Evolutionary conservation across 2,329 filamentous ascomycete species (phyloP).

Genomic region (Fusarium sp.): DNA sequence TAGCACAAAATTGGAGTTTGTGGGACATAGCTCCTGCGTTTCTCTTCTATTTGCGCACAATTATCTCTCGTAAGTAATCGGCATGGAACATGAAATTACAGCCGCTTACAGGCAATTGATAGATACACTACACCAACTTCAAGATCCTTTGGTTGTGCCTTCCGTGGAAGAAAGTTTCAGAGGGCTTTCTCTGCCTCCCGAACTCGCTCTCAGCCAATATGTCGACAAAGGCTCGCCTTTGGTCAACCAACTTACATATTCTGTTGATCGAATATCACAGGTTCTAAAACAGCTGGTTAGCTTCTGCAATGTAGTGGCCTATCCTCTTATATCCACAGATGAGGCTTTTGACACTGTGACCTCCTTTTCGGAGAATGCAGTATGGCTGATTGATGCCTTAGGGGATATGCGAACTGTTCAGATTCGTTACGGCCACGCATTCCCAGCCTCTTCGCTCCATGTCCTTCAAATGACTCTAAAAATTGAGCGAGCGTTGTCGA

Average conservation of each 20-base stretch:
- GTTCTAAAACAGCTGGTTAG: conserved; percentile 62
- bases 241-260: conserved; percentile 55
- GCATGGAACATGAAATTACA: not conserved
- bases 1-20: conserved; percentile 59
- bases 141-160: conserved; percentile 49
- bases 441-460: conserved; percentile 51
- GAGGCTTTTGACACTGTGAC: conserved; percentile 50
- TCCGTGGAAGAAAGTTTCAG: conserved; percentile 48
- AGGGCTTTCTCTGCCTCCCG: conserved; percentile 56
- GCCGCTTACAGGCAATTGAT: conserved; percentile 4
- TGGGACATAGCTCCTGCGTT: conserved; percentile 64
- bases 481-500: conserved; percentile 47
- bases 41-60: conserved; percentile 63
- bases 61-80: conserved; percentile 59
- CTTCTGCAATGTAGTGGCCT: conserved; percentile 60
- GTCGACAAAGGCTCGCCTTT: conserved; percentile 45
- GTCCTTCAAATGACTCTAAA: conserved; percentile 56
- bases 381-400: conserved; percentile 65
- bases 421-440: conserved; percentile 53
- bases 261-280: conserved; percentile 57
- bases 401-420: conserved; percentile 59
- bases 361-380: conserved; percentile 57
- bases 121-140: conserved; percentile 55
- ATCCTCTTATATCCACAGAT: conserved; percentile 55
- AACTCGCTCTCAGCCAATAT: conserved; percentile 55